Evolutionary conservation across 129 eudicot genomes (phyloP).

Genomic region (Lactuca sativa): DNA sequence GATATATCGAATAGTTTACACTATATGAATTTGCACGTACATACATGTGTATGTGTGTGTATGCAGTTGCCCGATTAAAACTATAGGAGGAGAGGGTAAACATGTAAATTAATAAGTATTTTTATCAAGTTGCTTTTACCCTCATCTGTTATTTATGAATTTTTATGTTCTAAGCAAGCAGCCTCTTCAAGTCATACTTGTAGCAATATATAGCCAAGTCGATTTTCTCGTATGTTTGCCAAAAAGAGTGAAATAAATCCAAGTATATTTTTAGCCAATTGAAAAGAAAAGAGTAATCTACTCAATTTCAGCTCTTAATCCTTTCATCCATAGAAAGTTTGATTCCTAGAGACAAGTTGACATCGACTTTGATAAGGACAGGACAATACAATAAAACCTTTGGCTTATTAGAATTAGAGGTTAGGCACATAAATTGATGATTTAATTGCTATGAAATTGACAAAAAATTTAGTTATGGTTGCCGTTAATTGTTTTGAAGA

Average conservation of each 20-base stretch:
- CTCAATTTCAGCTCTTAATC: background rate
- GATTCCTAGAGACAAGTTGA: constrained; percentile 7
- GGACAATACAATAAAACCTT: background rate
- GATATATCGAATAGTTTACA: constrained; percentile 3
- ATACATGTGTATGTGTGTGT: constrained; percentile 13
- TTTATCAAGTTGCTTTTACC: background rate
- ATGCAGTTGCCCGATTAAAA: constrained; percentile 3
- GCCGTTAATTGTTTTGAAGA: background rate
- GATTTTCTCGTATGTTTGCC: background rate
- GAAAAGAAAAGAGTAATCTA: background rate
- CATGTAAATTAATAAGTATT: constrained; percentile 13
- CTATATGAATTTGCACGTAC: constrained; percentile 20
- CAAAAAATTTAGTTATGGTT: constrained; percentile 2
- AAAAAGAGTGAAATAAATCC: background rate
- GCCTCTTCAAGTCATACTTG: background rate
- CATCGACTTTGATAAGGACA: background rate
- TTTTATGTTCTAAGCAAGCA: constrained; percentile 1
- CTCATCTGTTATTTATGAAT: background rate
- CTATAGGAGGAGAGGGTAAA: constrained; percentile 8
- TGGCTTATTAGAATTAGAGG: background rate
- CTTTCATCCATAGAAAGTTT: constrained; percentile 12
- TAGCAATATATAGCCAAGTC: background rate
- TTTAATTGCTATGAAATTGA: constrained; percentile 4
- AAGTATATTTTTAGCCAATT: background rate
- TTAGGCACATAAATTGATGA: constrained; percentile 16